These are phyloP conservation scores for Suillus bovinus DNA, from an alignment of 768 basidiomycete species.

Conservation along the genomic window DNA sequence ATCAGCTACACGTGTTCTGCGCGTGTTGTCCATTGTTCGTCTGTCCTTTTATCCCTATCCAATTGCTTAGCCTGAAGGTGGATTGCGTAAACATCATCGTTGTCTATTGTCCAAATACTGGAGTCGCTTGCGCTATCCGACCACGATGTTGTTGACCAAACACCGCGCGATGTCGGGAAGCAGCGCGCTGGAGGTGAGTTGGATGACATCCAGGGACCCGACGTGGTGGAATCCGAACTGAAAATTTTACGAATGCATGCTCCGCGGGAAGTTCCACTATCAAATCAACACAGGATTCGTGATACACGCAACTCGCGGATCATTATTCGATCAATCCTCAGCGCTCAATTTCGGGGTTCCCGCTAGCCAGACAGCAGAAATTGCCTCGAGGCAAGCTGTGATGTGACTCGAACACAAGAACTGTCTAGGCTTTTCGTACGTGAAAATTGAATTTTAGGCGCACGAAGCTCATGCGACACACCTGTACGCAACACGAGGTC, in stretches of 20 bases:
- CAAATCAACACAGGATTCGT: constrained; percentile 6
- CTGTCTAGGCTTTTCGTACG: background rate
- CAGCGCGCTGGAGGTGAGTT: constrained; percentile 1
- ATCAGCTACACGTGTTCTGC: constrained; percentile 37
- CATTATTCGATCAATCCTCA: background rate
- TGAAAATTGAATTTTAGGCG: background rate
- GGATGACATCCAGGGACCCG: constrained; percentile 3
- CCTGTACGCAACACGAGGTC: background rate
- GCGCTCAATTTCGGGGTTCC: background rate
- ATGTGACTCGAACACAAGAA: background rate
- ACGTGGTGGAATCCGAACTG: background rate
- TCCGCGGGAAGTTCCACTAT: background rate
- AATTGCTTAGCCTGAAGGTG: constrained; percentile 16
- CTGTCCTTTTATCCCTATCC: constrained; percentile 20
- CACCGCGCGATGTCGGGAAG: constrained; percentile 1
- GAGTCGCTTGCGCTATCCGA: background rate
- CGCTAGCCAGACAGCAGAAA: background rate
- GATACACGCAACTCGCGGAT: constrained; percentile 4
- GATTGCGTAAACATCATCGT: constrained; percentile 30
- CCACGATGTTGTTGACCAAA: background rate
- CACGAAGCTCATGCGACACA: background rate
- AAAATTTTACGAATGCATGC: background rate
- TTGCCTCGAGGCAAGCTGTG: constrained; percentile 2
- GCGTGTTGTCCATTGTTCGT: constrained; percentile 28
- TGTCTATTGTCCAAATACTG: constrained; percentile 8